Evolutionary conservation across 1,139 yeast genomes (phyloP).

Genomic region (Arxiozyma bovina): DNA sequence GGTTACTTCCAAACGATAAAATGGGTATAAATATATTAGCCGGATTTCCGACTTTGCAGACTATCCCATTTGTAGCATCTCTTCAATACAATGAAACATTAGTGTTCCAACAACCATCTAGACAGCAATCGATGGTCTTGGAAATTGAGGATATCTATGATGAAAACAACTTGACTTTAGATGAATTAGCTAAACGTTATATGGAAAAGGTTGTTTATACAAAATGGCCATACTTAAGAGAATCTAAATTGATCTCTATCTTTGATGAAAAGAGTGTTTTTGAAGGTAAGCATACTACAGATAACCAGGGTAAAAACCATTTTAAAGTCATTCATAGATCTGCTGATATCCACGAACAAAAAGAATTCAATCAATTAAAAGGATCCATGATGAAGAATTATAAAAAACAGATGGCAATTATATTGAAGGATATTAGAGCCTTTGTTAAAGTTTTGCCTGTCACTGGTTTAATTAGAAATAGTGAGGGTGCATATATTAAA

Average conservation of each 20-base stretch:
- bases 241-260: constrained; percentile 62
- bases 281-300: constrained; percentile 34
- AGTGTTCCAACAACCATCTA: constrained; percentile 79
- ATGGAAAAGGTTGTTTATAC: constrained; percentile 58
- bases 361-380: constrained; percentile 35
- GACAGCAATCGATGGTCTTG: constrained; percentile 73
- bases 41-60: constrained; percentile 79
- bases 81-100: constrained; percentile 55
- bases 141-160: constrained; percentile 48
- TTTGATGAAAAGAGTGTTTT: constrained; percentile 46
- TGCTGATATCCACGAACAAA: constrained; percentile 38
- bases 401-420: constrained; percentile 48
- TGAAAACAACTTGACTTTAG: constrained; percentile 35
- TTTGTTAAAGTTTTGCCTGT: constrained; percentile 65
- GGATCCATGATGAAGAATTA: constrained; percentile 35
- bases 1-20: constrained; percentile 59
- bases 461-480: constrained; percentile 65
- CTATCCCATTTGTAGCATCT: constrained; percentile 52
- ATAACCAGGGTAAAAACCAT: constrained; percentile 24
- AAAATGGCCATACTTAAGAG: constrained; percentile 85
- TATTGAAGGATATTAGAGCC: constrained; percentile 45
- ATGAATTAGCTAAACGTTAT: constrained; percentile 50
- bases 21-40: constrained; percentile 66
- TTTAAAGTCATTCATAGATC: constrained; percentile 36
- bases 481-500: constrained; percentile 71